phyloP scores from a whole-genome alignment of 805 yeast species.

The Tetrapisispora nanseiensis region DNA sequence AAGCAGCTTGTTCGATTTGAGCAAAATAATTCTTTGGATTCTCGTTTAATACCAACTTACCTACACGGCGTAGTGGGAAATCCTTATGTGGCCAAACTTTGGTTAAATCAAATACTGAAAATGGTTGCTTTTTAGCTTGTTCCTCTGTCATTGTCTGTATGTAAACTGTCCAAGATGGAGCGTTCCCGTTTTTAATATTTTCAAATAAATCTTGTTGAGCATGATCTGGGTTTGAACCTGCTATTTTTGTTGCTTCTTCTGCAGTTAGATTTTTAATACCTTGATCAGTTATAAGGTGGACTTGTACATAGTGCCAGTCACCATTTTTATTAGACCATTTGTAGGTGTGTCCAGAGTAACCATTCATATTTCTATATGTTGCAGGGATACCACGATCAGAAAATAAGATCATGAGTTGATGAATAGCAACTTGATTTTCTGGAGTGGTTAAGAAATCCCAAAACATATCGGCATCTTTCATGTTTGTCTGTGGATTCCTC shows the following conservation, averaged over 20 bases:
- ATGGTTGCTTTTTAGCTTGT: slow-evolving; percentile 64
- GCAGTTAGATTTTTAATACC: slow-evolving; percentile 43
- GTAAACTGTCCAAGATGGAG: slow-evolving; percentile 79
- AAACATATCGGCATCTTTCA: slow-evolving; percentile 71
- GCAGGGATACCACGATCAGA: slow-evolving; percentile 58
- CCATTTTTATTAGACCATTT: slow-evolving; percentile 49
- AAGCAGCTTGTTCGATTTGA: slow-evolving; percentile 78
- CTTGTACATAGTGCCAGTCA: slow-evolving; percentile 46
- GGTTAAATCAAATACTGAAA: slow-evolving; percentile 82
- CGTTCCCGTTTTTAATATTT: slow-evolving; percentile 65
- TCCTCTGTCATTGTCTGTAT: slow-evolving; percentile 80
- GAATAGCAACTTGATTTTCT: slow-evolving; percentile 63
- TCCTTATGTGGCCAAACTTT: slow-evolving; percentile 87
- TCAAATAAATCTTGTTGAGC: slow-evolving; percentile 74
- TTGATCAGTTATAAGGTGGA: slow-evolving; percentile 45
- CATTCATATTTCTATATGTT: slow-evolving; percentile 48
- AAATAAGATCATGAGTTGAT: slow-evolving; percentile 54
- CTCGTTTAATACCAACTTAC: slow-evolving; percentile 67
- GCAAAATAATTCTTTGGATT: slow-evolving; percentile 84
- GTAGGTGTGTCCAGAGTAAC: slow-evolving; percentile 59
- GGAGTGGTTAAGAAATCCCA: slow-evolving; percentile 67
- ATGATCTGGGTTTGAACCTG: slow-evolving; percentile 75
- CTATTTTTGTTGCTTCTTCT: slow-evolving; percentile 58
- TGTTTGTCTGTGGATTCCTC: slow-evolving; percentile 60
- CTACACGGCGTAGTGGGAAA: slow-evolving; percentile 80